Evolutionary conservation across 2,329 filamentous ascomycete species (phyloP).

Genomic region (Calonectria pseudoturangicola): DNA sequence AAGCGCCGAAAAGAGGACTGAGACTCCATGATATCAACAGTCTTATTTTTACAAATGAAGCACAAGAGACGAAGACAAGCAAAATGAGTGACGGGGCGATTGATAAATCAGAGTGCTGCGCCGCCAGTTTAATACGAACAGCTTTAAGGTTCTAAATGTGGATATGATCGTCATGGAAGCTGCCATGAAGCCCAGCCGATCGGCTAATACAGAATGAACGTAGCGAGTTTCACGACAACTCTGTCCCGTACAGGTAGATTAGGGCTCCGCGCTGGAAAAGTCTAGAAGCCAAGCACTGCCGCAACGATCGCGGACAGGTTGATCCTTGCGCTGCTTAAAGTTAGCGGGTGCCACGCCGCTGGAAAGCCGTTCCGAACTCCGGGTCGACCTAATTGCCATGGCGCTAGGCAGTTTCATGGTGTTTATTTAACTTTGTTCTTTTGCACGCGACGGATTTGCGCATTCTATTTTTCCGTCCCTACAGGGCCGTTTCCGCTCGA

Average conservation of each 20-base stretch:
- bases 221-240: slow-evolving; percentile 1
- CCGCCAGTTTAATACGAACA: neutral
- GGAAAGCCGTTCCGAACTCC: slow-evolving; percentile 11
- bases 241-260: neutral
- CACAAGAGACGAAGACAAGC: neutral
- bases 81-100: neutral
- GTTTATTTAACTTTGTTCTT: neutral
- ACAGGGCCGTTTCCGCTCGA: slow-evolving; percentile 1
- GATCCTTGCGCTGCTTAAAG: neutral
- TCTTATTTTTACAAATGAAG: neutral
- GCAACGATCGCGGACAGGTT: neutral
- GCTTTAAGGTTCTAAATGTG: neutral
- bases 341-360: neutral
- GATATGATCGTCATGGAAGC: neutral
- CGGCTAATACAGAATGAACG: neutral
- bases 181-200: neutral
- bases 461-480: slow-evolving; percentile 19
- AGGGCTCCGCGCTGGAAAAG: neutral
- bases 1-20: slow-evolving; percentile 32
- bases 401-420: neutral
- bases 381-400: no score
- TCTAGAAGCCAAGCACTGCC: slow-evolving; percentile 14
- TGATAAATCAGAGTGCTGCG: neutral
- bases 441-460: neutral
- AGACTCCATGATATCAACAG: slow-evolving; percentile 23